Conservation (phyloP, 805 yeast genomes). For the Candida takata region DNA sequence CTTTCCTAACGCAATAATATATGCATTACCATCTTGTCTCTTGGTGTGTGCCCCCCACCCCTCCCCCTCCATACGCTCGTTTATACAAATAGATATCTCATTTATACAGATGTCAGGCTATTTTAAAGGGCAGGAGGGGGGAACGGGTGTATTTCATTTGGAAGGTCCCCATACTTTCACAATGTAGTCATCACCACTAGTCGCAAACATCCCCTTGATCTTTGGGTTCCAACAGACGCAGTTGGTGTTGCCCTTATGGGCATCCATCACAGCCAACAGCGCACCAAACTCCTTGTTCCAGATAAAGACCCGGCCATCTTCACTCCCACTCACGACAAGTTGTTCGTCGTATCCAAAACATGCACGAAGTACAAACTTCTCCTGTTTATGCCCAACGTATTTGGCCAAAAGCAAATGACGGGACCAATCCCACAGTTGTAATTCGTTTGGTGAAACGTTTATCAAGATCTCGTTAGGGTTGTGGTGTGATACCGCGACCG, state of each 20-base stretch:
- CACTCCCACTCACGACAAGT: conserved; percentile 73
- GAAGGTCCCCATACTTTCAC: conserved; percentile 61
- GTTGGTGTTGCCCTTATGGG: conserved; percentile 63
- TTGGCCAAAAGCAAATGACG: conserved; percentile 52
- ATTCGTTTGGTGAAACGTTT: conserved; percentile 65
- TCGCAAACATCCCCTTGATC: conserved; percentile 52
- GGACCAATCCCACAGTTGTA: conserved; percentile 74
- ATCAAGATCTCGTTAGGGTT: conserved; percentile 52
- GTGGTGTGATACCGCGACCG: conserved; percentile 48
- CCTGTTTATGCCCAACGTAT: conserved; percentile 67
- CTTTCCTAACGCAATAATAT: no score
- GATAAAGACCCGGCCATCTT: conserved; percentile 68
- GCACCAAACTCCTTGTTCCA: conserved; percentile 75
- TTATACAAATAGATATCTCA: no score
- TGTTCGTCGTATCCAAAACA: conserved; percentile 70
- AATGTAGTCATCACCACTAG: conserved; percentile 76
- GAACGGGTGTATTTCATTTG: no score
- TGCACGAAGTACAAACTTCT: conserved; percentile 63
- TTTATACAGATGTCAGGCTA: no score
- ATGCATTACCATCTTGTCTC: no score
- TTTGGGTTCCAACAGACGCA: conserved; percentile 69
- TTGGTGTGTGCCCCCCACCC: no score
- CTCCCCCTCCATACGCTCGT: no score
- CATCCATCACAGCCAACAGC: conserved; percentile 49
- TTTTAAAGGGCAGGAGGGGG: no score